These are phyloP conservation scores for Globisporangium canariense DNA, from an alignment of 352 stramenopile genomes.

Conservation along the genomic window DNA sequence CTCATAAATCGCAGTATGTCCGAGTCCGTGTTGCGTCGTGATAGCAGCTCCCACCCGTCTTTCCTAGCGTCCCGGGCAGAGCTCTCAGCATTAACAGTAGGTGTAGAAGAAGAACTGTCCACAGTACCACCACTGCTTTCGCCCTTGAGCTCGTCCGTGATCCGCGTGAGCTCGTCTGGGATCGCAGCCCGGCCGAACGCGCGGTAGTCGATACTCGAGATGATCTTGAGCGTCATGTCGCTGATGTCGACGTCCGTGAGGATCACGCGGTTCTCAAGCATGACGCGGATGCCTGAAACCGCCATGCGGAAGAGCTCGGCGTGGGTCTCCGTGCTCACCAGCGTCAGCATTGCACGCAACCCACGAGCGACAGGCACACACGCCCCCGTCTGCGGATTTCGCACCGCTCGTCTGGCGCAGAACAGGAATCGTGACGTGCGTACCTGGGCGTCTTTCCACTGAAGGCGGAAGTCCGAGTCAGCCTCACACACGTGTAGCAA, in stretches of 20 bases:
- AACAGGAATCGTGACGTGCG: constrained; percentile 81
- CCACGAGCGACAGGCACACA: constrained; percentile 60
- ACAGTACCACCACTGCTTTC: neutral
- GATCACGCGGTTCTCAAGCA: constrained; percentile 80
- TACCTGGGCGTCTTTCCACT: constrained; percentile 58
- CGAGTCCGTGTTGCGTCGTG: constrained; percentile 18
- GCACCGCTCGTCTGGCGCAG: constrained; percentile 33
- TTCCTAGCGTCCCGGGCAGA: constrained; percentile 9
- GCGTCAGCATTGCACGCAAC: constrained; percentile 61
- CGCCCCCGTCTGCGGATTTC: constrained; percentile 35
- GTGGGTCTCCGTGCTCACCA: constrained; percentile 75
- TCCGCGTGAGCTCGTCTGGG: constrained; percentile 43
- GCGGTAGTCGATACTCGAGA: constrained; percentile 79
- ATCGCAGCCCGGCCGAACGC: constrained; percentile 79
- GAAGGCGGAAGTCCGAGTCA: constrained; percentile 54
- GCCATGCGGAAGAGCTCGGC: constrained; percentile 70
- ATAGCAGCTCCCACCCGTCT: constrained; percentile 14
- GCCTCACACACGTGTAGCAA: constrained; percentile 71
- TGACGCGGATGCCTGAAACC: constrained; percentile 59
- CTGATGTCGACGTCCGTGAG: constrained; percentile 84
- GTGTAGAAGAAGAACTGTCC: neutral
- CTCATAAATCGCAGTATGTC: constrained; percentile 23
- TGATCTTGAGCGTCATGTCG: constrained; percentile 72
- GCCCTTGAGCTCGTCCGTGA: constrained; percentile 24
- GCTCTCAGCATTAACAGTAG: neutral